Base-by-base conservation (phyloP, 129 eudicot species). In the Escallonia rubra region DNA sequence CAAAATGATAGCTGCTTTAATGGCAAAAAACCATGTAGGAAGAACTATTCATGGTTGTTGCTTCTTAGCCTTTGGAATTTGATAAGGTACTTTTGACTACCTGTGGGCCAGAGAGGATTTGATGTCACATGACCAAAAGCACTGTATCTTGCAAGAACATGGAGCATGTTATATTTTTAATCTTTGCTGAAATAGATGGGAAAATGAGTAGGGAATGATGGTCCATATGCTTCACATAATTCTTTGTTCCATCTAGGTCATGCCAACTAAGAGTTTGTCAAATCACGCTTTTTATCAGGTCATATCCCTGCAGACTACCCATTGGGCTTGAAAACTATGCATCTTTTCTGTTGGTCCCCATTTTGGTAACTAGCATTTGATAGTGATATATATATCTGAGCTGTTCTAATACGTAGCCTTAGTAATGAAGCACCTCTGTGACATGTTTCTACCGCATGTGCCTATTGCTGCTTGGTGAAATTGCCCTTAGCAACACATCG, bases 91-190 rank as follows among this genome's bases (percentile, higher is more conserved):
- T 65, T 23, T 59, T 59, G 53, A 66, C 76, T 76, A 59, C 58
- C 10, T 54, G 71, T 73, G 84, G 84, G 71, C 57, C 70, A 43
- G 44, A 34, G 34, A 65, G 53, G 63, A 64, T 51, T 42, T 71
- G 58, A 54, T 55, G 43, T 56, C 70, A 70, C 67, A 74, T 65
- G 82, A 54, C 55, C 63, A 41, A 71, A 67, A 65, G 73, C 79
- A 80, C 59, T 70, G 74, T 61, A 70, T 56, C 73, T 74, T 74
- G 66, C 70, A 70, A 50, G 80, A 63, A 74, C 77, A 74, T 80
- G 77, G 73, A 43, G 62, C 72, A 64, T 77, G 57, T 6, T 64
- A 12, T 70, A 57, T 68, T 45, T 47, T 48, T 63, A 40, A 73
- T 74, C 73, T 73, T 59, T 67, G 15, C 48, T 68, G 63, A 53